Base-by-base conservation (phyloP, 2,329 filamentous ascomycete species). In the Monosporascus sp. region DNA sequence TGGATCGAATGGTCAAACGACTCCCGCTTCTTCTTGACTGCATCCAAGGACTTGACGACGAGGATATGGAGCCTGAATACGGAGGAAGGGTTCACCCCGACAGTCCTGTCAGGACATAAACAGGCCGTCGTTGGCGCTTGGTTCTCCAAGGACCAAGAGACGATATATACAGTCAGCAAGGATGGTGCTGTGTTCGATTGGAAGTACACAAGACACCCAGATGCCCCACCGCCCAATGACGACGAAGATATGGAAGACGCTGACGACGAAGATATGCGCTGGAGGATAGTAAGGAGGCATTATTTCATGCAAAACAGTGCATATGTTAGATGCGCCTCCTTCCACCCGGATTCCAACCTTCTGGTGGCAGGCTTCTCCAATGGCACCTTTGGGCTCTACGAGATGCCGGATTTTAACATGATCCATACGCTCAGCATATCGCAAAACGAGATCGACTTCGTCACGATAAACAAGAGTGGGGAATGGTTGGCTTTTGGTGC, bases 401-500 rank as follows among this genome's bases (percentile, higher is more conserved):
- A 99, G 68, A 82, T 99, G 75, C 95, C 95, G 11, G 89, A 93
- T 60, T 97, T 97, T 72, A 96, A 90, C 72, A 87, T 90, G 72
- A 96, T 99, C 49, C 94, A 99, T 72, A 94, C 89, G 50, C 72
- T 83, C 54, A 96, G 91, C 73, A 96, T 99, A 64, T 97, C 94
- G 0, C 92, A 97, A 70, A 96, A 94, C 64, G 89, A 95, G 61
- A 97, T 99, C 57, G 93, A 97, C 67, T 91, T 89, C 64, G 90
- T 97, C 52, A 90, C 91, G 0, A 91, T 97, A 66, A 99, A 97
- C 74, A 88, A 89, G 69, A 89, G 87, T 35, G 94, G 94, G 50
- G 93, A 97, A 74, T 99, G 94, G 94, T 76, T 99, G 22, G 95
- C 95, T 0, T 97, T 99, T 69, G 94, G 93, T 16, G 94, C 95